Conservation (phyloP, 1,284 basidiomycete genomes). For the Malassezia arunalokei region DNA sequence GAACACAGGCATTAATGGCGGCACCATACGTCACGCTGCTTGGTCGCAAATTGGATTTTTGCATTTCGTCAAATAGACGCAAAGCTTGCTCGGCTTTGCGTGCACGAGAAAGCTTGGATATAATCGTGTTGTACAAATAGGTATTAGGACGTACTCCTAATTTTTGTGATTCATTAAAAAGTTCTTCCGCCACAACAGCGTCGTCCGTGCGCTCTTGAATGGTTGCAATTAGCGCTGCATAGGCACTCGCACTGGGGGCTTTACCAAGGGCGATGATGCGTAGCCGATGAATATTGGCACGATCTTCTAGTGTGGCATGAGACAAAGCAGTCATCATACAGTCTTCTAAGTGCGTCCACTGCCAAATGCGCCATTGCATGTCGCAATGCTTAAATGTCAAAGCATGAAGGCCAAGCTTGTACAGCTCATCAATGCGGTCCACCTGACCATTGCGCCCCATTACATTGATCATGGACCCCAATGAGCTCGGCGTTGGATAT, state of each 20-base stretch:
- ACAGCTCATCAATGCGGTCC: conserved; percentile 50
- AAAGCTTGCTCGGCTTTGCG: conserved; percentile 40
- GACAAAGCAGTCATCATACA: conserved; percentile 38
- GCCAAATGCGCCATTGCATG: conserved; percentile 46
- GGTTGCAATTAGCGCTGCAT: conserved; percentile 40
- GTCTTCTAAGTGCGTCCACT: conserved; percentile 43
- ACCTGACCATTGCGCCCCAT: conserved; percentile 50
- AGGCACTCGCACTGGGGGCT: conserved; percentile 29
- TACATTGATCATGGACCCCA: conserved; percentile 28
- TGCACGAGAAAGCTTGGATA: conserved; percentile 43
- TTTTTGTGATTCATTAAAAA: conserved; percentile 41
- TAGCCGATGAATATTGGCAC: conserved; percentile 30
- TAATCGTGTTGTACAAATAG: conserved; percentile 45
- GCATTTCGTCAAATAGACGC: conserved; percentile 41
- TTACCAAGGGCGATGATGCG: conserved; percentile 34
- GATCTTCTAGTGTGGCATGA: conserved; percentile 30
- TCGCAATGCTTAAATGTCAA: conserved; percentile 24
- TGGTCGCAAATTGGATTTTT: conserved; percentile 52
- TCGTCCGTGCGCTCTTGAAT: conserved; percentile 45
- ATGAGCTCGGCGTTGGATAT: conserved; percentile 19
- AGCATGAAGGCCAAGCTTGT: conserved; percentile 49
- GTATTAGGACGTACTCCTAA: conserved; percentile 31
- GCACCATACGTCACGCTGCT: conserved; percentile 89
- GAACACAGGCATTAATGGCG: conserved; percentile 65
- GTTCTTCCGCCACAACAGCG: conserved; percentile 39